Evolutionary conservation across 1,139 yeast species (phyloP).

Genomic region (Yamadazyma atmosphaerica): DNA sequence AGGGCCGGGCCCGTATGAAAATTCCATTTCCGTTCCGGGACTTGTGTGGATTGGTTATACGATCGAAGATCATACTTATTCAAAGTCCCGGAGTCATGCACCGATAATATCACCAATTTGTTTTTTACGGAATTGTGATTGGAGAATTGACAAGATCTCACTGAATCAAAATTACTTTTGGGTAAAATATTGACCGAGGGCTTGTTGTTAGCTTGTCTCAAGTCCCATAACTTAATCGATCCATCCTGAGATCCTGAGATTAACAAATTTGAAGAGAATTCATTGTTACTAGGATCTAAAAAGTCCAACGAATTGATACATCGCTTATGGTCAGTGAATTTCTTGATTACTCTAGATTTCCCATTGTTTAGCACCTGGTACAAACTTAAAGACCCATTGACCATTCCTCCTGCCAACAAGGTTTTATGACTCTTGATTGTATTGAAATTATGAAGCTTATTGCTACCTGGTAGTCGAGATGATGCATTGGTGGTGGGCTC

Average conservation of each 20-base stretch:
- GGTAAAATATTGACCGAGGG: conserved; percentile 47
- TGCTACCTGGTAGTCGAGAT: conserved; percentile 31
- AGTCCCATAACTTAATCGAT: conserved; percentile 82
- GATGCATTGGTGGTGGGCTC: conserved; percentile 42
- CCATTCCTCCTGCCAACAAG: conserved; percentile 43
- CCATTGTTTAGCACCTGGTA: conserved; percentile 38
- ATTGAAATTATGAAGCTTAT: conserved; percentile 42
- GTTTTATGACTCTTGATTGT: conserved; percentile 39
- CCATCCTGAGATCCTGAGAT: conserved; percentile 94
- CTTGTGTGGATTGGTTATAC: conserved; percentile 21
- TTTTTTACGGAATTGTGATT: conserved; percentile 43
- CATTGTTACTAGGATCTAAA: conserved; percentile 21
- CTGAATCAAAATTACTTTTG: conserved; percentile 63
- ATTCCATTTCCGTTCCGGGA: conserved; percentile 70
- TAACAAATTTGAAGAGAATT: conserved; percentile 55
- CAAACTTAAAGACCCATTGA: conserved; percentile 38
- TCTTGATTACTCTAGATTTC: conserved; percentile 39
- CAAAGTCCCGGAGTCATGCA: conserved; percentile 87
- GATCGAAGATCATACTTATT: conserved; percentile 79
- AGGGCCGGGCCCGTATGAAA: conserved; percentile 94
- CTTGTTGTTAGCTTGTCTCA: conserved; percentile 51
- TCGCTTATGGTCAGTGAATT: conserved; percentile 71
- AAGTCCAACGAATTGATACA: conserved; percentile 83
- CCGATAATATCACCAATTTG: conserved; percentile 47
- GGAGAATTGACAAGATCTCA: conserved; percentile 61